Evolutionary conservation across 1,284 basidiomycete genomes (phyloP).

Genomic region (Wallemia hederae): DNA sequence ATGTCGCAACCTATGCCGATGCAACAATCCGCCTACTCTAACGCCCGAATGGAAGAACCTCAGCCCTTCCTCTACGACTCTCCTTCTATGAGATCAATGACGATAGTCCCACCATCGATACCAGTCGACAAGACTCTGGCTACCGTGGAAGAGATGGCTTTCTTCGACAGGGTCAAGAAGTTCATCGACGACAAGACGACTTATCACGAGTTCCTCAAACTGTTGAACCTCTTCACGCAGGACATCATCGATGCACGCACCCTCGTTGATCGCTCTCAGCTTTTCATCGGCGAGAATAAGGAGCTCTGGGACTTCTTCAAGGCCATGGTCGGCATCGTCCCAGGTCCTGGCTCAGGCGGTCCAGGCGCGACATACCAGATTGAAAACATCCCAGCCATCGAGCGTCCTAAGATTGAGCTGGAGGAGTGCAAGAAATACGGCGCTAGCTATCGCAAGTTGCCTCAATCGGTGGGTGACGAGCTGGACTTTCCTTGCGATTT

Average conservation of each 20-base stretch:
- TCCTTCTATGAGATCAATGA: conserved; percentile 12
- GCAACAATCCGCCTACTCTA: background rate
- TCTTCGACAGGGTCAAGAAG: conserved; percentile 79
- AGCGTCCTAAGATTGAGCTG: conserved; percentile 24
- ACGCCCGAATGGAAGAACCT: background rate
- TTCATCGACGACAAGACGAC: conserved; percentile 53
- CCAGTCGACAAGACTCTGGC: conserved; percentile 19
- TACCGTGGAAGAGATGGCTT: conserved; percentile 57
- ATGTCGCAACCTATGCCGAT: background rate
- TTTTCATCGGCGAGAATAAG: conserved; percentile 45
- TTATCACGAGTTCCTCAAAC: conserved; percentile 86
- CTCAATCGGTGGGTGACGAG: conserved; percentile 35
- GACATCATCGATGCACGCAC: conserved; percentile 65
- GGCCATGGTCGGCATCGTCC: conserved; percentile 34
- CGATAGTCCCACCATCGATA: conserved; percentile 6
- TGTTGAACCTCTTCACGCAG: conserved; percentile 82
- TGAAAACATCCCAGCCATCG: conserved; percentile 30
- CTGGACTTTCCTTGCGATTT: conserved; percentile 8
- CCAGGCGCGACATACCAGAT: conserved; percentile 19
- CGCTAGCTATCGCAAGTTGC: conserved; percentile 74
- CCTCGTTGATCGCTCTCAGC: conserved; percentile 46
- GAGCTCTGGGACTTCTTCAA: conserved; percentile 68
- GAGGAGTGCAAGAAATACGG: conserved; percentile 25
- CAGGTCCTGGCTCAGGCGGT: conserved; percentile 20
- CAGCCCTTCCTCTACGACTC: conserved; percentile 7